A percentile compares a stretch with the other conserved stretches of the same genome.
Evolutionary conservation across 257 asterid genomes (phyloP).

Genomic region (Nicotiana undulata): DNA sequence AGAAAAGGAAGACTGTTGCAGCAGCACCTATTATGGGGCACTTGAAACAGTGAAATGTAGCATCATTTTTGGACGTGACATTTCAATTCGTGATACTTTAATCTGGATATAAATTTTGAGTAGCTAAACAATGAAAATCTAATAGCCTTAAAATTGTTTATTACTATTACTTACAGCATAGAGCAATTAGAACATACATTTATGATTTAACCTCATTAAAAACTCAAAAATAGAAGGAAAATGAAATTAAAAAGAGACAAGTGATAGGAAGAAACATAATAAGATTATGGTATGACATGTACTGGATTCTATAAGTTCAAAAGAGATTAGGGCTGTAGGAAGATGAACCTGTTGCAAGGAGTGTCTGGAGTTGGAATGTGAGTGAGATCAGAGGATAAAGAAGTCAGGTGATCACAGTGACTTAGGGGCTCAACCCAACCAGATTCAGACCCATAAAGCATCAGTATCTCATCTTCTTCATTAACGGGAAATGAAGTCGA

Average conservation of each 20-base stretch:
- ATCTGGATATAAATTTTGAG: not conserved
- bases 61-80: not conserved
- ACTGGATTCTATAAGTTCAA: not conserved
- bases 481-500: constrained; percentile 26
- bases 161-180: not conserved
- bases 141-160: not conserved
- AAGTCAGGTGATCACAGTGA: constrained; percentile 70
- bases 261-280: not conserved
- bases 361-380: constrained; percentile 72
- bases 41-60: not conserved
- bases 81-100: not conserved
- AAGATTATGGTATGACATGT: not conserved
- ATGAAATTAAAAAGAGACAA: not conserved
- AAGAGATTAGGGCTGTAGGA: not conserved
- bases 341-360: constrained; percentile 56
- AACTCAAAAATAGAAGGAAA: not conserved
- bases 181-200: not conserved
- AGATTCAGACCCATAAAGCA: constrained; percentile 52
- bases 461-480: constrained; percentile 32
- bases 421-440: constrained; percentile 94
- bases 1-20: not conserved
- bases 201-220: not conserved
- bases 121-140: not conserved
- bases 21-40: not conserved
- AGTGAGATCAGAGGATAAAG: constrained; percentile 48